Percentiles rank a stretch among this genome's conserved stretches.
phyloP scores from a whole-genome alignment of 768 basidiomycete genomes.

The Cyathus striatus region DNA sequence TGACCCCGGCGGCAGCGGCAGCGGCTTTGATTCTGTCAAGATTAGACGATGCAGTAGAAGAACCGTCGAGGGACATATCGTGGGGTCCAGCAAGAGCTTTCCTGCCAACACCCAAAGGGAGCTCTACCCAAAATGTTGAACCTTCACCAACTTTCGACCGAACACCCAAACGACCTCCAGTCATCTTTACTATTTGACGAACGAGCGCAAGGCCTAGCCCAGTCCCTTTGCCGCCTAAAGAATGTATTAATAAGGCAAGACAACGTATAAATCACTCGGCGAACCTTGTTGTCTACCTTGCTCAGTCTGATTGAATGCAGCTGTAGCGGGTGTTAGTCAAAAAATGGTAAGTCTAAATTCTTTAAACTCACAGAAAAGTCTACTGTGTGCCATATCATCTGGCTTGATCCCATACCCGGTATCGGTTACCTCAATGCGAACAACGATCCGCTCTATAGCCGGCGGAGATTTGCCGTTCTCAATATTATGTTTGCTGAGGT shows the following conservation, averaged over 20 bases:
- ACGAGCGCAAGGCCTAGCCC: slow-evolving; percentile 75
- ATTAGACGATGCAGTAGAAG: slow-evolving; percentile 15
- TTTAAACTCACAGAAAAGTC: slow-evolving; percentile 56
- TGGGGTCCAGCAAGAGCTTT: slow-evolving; percentile 29
- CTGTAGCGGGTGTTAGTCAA: slow-evolving; percentile 22
- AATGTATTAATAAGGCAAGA: slow-evolving; percentile 7
- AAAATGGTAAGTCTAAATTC: slow-evolving; percentile 3
- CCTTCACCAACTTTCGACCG: slow-evolving; percentile 60
- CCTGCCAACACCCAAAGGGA: slow-evolving; percentile 71
- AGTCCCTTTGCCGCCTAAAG: slow-evolving; percentile 56
- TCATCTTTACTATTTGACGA: slow-evolving; percentile 72
- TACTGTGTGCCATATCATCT: slow-evolving; percentile 62
- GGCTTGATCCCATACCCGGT: slow-evolving; percentile 53
- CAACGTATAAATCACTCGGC: not conserved
- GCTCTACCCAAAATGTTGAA: slow-evolving; percentile 86
- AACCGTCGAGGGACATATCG: slow-evolving; percentile 13
- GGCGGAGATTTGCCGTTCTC: slow-evolving; percentile 30
- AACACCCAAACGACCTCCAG: slow-evolving; percentile 72
- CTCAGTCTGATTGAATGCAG: slow-evolving; percentile 76
- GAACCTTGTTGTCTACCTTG: slow-evolving; percentile 64
- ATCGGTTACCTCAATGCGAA: slow-evolving; percentile 82
- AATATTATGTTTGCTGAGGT: slow-evolving; percentile 48
- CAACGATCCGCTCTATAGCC: slow-evolving; percentile 59
- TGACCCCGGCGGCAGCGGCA: not conserved
- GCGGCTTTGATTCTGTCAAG: slow-evolving; percentile 2